Evolutionary conservation across 1,139 yeast species (phyloP).

Genomic region (Meyerozyma guilliermondii): DNA sequence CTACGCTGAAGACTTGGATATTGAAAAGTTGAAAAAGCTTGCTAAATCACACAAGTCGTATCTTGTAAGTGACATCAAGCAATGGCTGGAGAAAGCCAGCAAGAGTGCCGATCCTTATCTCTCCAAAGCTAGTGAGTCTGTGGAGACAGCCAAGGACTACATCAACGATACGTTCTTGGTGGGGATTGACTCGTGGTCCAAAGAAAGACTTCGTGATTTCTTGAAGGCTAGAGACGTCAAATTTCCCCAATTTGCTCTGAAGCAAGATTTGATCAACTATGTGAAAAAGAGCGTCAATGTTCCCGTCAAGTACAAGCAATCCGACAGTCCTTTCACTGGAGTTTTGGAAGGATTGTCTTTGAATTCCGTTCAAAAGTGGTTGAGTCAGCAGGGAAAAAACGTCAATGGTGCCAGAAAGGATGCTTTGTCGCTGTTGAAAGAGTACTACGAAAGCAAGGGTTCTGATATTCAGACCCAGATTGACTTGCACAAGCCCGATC

Average conservation of each 20-base stretch:
- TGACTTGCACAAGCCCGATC: constrained; percentile 16
- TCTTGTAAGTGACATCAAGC: constrained; percentile 41
- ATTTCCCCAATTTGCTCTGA: constrained; percentile 42
- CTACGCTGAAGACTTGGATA: constrained; percentile 14
- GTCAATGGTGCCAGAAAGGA: constrained; percentile 23
- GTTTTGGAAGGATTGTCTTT: constrained; percentile 17
- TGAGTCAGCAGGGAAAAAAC: constrained; percentile 18
- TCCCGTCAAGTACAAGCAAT: constrained; percentile 27
- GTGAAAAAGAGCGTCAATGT: constrained; percentile 42
- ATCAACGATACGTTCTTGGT: constrained; percentile 42
- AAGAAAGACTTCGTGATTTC: constrained; percentile 45
- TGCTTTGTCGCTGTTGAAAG: constrained; percentile 2
- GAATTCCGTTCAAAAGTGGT: constrained; percentile 20
- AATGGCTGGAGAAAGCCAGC: constrained; percentile 27
- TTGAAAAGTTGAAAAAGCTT: constrained; percentile 15
- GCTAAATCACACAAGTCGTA: constrained; percentile 15
- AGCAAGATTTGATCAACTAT: constrained; percentile 40
- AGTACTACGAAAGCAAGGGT: background rate
- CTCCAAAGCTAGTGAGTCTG: constrained; percentile 20
- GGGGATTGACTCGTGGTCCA: constrained; percentile 45
- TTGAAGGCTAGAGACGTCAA: constrained; percentile 47
- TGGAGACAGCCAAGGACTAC: constrained; percentile 21
- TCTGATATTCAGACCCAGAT: constrained; percentile 11
- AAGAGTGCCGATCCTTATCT: constrained; percentile 18
- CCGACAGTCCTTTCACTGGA: constrained; percentile 12